A percentile compares a stretch with the other conserved stretches of the same genome.
Conservation (phyloP, 2,329 filamentous ascomycete genomes). For the Furcasterigmium sp. region DNA sequence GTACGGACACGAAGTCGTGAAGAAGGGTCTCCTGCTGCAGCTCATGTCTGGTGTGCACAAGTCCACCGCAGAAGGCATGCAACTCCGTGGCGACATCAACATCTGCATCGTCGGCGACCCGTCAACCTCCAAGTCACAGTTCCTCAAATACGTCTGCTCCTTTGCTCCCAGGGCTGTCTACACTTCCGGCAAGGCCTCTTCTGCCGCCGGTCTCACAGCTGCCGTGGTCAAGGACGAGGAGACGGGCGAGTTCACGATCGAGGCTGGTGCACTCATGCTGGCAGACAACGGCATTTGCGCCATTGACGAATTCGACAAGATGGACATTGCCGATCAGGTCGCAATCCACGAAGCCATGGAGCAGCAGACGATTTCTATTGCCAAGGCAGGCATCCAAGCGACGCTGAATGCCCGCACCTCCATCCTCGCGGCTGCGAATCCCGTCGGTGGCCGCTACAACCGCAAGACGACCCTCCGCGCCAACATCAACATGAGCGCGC, state of each 20-base stretch:
- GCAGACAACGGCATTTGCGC: slow-evolving; percentile 96
- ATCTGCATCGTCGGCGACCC: slow-evolving; percentile 98
- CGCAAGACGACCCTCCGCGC: slow-evolving; percentile 87
- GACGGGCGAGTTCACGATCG: slow-evolving; percentile 97
- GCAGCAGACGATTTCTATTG: slow-evolving; percentile 98
- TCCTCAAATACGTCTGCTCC: slow-evolving; percentile 95
- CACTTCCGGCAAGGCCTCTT: slow-evolving; percentile 95
- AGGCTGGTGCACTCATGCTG: slow-evolving; percentile 95
- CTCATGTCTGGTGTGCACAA: slow-evolving; percentile 96
- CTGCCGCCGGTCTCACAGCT: slow-evolving; percentile 92
- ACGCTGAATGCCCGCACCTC: slow-evolving; percentile 93
- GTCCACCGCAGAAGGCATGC: slow-evolving; percentile 87
- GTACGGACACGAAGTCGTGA: slow-evolving; percentile 94
- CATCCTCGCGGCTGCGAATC: slow-evolving; percentile 94
- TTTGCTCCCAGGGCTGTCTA: slow-evolving; percentile 96
- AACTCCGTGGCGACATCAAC: slow-evolving; percentile 94
- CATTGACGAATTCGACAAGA: slow-evolving; percentile 99
- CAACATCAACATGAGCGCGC: slow-evolving; percentile 98
- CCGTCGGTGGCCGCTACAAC: slow-evolving; percentile 94
- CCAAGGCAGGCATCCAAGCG: slow-evolving; percentile 96
- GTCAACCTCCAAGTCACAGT: slow-evolving; percentile 95
- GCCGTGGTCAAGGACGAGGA: slow-evolving; percentile 98
- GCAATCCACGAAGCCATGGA: slow-evolving; percentile 99
- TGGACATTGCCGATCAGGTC: slow-evolving; percentile 96
- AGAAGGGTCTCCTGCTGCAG: slow-evolving; percentile 91